Conservation (phyloP, 768 basidiomycete genomes). For the Xerocomellus chrysenteron region DNA sequence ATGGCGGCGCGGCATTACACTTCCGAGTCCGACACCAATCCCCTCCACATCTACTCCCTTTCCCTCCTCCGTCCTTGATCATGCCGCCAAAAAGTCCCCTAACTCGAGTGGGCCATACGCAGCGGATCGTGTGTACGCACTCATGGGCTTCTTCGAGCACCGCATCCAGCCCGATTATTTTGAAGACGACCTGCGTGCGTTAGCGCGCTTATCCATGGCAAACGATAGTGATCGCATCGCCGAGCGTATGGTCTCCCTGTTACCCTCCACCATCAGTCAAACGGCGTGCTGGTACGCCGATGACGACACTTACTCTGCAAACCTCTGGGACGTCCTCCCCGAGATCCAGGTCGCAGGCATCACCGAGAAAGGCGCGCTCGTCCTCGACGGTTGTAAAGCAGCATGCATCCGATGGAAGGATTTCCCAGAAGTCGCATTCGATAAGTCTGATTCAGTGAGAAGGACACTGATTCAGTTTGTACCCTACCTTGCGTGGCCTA, state of each 20-base stretch:
- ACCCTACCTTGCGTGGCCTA: slow-evolving; percentile 11
- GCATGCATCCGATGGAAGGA: slow-evolving; percentile 23
- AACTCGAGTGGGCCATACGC: neutral
- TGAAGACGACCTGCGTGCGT: slow-evolving; percentile 16
- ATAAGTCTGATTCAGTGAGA: slow-evolving; percentile 6
- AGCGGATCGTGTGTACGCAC: slow-evolving; percentile 20
- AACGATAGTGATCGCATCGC: slow-evolving; percentile 23
- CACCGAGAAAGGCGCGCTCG: slow-evolving; percentile 15
- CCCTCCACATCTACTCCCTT: too few species aligned
- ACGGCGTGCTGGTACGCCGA: slow-evolving; percentile 20
- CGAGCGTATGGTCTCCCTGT: slow-evolving; percentile 23
- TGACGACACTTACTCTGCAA: slow-evolving; percentile 12
- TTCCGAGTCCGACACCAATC: neutral
- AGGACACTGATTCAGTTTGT: slow-evolving; percentile 3
- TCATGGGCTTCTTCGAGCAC: slow-evolving; percentile 26
- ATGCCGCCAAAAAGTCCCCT: neutral
- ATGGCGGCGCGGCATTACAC: slow-evolving; percentile 7
- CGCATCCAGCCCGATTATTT: slow-evolving; percentile 14
- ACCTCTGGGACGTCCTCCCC: slow-evolving; percentile 19
- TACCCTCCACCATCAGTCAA: slow-evolving; percentile 1
- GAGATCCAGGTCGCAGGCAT: slow-evolving; percentile 21
- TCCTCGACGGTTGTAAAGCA: slow-evolving; percentile 18
- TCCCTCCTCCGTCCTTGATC: too few species aligned
- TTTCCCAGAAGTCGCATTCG: slow-evolving; percentile 16
- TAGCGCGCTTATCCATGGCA: slow-evolving; percentile 22